Conservation (phyloP, 1,139 yeast species). For the Suzukiozyma palmioleophila region DNA sequence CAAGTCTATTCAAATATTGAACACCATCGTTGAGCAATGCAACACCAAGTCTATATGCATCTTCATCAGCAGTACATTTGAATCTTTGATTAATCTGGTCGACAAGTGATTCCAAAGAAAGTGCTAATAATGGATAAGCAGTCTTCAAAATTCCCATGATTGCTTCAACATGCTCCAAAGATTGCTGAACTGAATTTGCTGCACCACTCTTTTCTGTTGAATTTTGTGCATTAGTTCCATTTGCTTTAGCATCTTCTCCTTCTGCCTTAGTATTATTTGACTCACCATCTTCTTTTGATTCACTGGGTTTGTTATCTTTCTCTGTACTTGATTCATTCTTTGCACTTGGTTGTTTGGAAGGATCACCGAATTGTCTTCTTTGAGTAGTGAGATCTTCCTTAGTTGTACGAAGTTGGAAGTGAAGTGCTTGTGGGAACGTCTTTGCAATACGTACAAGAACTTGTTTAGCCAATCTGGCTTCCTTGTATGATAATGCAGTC, state of each 20-base stretch:
- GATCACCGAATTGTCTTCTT: slow-evolving; percentile 72
- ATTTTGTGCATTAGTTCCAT: slow-evolving; percentile 10
- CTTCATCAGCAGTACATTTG: slow-evolving; percentile 94
- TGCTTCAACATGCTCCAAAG: slow-evolving; percentile 95
- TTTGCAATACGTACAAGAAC: slow-evolving; percentile 90
- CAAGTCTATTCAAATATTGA: slow-evolving; percentile 76
- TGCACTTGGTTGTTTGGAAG: slow-evolving; percentile 34
- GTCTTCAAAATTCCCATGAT: slow-evolving; percentile 93
- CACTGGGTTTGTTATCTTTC: slow-evolving; percentile 3
- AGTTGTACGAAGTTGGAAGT: slow-evolving; percentile 91
- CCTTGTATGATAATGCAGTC: slow-evolving; percentile 85
- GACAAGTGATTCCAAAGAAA: slow-evolving; percentile 89
- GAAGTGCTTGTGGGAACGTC: slow-evolving; percentile 94
- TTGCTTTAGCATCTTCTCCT: slow-evolving; percentile 3
- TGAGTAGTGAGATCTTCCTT: slow-evolving; percentile 89
- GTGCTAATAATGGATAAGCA: slow-evolving; percentile 89
- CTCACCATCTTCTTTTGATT: neutral
- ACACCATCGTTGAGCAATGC: slow-evolving; percentile 93
- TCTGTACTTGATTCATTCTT: slow-evolving; percentile 8
- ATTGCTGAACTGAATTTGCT: slow-evolving; percentile 44
- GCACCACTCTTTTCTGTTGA: slow-evolving; percentile 4
- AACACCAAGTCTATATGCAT: slow-evolving; percentile 88
- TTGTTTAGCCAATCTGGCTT: slow-evolving; percentile 83
- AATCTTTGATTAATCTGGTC: slow-evolving; percentile 94
- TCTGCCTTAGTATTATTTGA: slow-evolving; percentile 4